Evolutionary conservation across 2,329 filamentous ascomycete species (phyloP).

Genomic region (Sclerotinia sclerotiorum): DNA sequence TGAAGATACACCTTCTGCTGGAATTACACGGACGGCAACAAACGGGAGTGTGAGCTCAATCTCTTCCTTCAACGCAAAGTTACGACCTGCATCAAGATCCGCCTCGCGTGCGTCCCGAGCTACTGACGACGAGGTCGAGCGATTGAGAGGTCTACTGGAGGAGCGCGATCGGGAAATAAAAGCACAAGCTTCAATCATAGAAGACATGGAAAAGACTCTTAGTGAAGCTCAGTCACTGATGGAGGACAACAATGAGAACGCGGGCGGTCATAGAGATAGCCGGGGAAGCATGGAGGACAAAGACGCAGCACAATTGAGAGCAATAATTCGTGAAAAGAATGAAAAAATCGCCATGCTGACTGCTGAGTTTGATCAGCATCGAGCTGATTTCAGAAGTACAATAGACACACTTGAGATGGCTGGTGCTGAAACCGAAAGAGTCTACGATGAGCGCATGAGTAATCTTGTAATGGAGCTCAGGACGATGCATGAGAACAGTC

Average conservation of each 20-base stretch:
- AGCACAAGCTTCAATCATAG: slow-evolving; percentile 77
- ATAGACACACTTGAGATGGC: slow-evolving; percentile 96
- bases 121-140: slow-evolving; percentile 71
- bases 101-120: slow-evolving; percentile 43
- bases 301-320: slow-evolving; percentile 73
- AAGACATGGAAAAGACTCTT: slow-evolving; percentile 87
- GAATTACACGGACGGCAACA: slow-evolving; percentile 49
- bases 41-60: slow-evolving; percentile 56
- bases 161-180: slow-evolving; percentile 85
- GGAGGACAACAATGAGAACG: slow-evolving; percentile 50
- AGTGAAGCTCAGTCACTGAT: slow-evolving; percentile 78
- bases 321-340: slow-evolving; percentile 89
- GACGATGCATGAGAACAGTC: slow-evolving; percentile 76
- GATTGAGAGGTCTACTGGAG: slow-evolving; percentile 70
- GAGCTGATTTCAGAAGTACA: slow-evolving; percentile 93
- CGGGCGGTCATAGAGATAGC: slow-evolving; percentile 47
- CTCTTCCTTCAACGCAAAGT: slow-evolving; percentile 54
- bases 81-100: slow-evolving; percentile 47
- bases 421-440: slow-evolving; percentile 89
- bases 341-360: slow-evolving; percentile 94
- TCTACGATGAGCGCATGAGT: slow-evolving; percentile 92
- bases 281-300: slow-evolving; percentile 61
- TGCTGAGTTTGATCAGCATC: slow-evolving; percentile 89
- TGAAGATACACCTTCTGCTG: slow-evolving; percentile 57
- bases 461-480: slow-evolving; percentile 80